Evolutionary conservation across 2,329 filamentous ascomycete genomes (phyloP).

Genomic region (Trichoderma sp.): DNA sequence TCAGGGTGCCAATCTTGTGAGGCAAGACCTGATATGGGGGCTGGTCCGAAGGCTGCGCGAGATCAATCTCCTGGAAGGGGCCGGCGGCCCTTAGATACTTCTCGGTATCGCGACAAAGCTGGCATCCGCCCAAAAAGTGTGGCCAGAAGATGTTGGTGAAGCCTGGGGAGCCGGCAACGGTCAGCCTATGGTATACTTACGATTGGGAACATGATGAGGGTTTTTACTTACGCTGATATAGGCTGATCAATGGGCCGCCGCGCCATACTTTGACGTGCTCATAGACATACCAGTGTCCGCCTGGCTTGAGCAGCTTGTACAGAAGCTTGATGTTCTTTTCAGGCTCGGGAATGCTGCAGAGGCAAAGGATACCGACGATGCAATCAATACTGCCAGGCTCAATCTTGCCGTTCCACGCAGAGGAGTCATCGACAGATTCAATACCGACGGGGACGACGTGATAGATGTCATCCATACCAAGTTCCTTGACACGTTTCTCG

Average conservation of each 20-base stretch:
- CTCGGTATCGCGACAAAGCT: conserved; percentile 48
- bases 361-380: conserved; percentile 58
- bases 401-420: conserved; percentile 45
- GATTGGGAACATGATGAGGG: background rate
- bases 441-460: conserved; percentile 62
- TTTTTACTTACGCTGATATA: conserved; percentile 50
- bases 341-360: conserved; percentile 62
- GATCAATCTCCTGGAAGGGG: conserved; percentile 48
- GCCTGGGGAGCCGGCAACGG: conserved; percentile 32
- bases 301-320: conserved; percentile 57
- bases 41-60: conserved; percentile 41
- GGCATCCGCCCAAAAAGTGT: conserved; percentile 49
- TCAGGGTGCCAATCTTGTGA: conserved; percentile 51
- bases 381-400: conserved; percentile 52
- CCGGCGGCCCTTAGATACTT: conserved; percentile 47
- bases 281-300: conserved; percentile 60
- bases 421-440: conserved; percentile 48
- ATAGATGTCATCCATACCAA: conserved; percentile 56
- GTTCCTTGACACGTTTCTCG: conserved; percentile 43
- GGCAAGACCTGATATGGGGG: conserved; percentile 44
- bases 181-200: background rate
- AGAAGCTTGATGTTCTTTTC: conserved; percentile 52
- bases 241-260: conserved; percentile 39
- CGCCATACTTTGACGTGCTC: conserved; percentile 53
- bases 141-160: conserved; percentile 54